Evolutionary conservation across 1,284 basidiomycete species (phyloP).

Genomic region (Porodaedalea pini): DNA sequence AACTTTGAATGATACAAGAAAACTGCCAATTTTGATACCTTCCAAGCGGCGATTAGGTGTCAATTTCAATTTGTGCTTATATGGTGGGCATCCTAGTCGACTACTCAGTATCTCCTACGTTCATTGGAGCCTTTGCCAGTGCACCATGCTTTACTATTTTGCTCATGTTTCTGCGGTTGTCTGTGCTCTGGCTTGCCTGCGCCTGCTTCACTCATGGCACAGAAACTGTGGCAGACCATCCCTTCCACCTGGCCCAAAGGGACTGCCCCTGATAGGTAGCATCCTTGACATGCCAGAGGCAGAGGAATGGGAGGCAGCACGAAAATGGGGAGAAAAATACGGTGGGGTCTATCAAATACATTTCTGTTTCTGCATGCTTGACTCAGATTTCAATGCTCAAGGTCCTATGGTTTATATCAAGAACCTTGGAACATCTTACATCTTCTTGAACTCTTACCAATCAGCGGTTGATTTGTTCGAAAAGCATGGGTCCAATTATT

Average conservation of each 20-base stretch:
- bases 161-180: too few species aligned
- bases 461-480: slow-evolving; percentile 25
- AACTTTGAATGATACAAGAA: too few species aligned
- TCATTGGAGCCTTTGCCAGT: too few species aligned
- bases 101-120: too few species aligned
- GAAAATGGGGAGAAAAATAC: slow-evolving; percentile 22
- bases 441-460: slow-evolving; percentile 26
- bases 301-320: slow-evolving; percentile 18
- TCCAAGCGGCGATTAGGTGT: too few species aligned
- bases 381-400: background rate
- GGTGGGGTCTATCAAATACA: slow-evolving; percentile 8
- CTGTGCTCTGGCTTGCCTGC: background rate
- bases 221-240: background rate
- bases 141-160: too few species aligned
- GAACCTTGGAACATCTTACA: slow-evolving; percentile 22
- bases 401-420: slow-evolving; percentile 25
- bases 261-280: slow-evolving; percentile 22
- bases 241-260: slow-evolving; percentile 17
- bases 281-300: slow-evolving; percentile 20
- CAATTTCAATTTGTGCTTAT: too few species aligned
- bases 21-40: too few species aligned
- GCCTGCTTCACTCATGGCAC: background rate
- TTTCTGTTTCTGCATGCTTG: background rate
- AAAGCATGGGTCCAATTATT: slow-evolving; percentile 25
- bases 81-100: too few species aligned